Evolutionary conservation across 805 yeast genomes (phyloP).

Genomic region (Hanseniaspora singularis): DNA sequence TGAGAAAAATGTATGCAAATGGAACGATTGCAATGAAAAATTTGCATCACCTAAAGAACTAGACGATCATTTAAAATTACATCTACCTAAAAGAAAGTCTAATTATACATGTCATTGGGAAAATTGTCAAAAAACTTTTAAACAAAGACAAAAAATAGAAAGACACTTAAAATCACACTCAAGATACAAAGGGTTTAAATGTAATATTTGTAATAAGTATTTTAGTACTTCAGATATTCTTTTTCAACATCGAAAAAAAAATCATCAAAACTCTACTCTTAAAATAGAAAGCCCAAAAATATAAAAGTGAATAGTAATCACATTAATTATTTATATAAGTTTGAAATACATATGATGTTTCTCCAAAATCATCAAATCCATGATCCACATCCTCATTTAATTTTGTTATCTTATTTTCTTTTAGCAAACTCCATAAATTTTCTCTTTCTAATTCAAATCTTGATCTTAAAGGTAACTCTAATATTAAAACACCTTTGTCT

Average conservation of each 20-base stretch:
- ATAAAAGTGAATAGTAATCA: too few relatives aligned
- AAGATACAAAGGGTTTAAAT: constrained; percentile 64
- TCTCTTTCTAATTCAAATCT: constrained; percentile 56
- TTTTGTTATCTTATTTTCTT: constrained; percentile 25
- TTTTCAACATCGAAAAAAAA: constrained; percentile 59
- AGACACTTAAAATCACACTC: constrained; percentile 87
- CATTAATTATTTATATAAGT: too few relatives aligned
- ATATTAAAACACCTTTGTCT: constrained; percentile 34
- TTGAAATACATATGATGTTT: constrained; percentile 35
- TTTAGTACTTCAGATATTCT: constrained; percentile 73
- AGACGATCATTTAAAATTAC: constrained; percentile 58
- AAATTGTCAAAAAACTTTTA: constrained; percentile 60
- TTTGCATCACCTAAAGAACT: constrained; percentile 49
- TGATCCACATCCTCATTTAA: constrained; percentile 36
- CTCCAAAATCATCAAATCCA: constrained; percentile 83
- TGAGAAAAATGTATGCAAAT: constrained; percentile 19
- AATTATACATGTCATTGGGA: constrained; percentile 66
- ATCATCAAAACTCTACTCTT: constrained; percentile 37
- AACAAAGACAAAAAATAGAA: constrained; percentile 73
- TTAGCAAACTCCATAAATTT: constrained; percentile 45
- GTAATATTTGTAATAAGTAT: constrained; percentile 52
- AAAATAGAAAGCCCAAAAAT: too few relatives aligned
- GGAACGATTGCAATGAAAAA: constrained; percentile 36
- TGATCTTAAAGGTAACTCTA: constrained; percentile 67
- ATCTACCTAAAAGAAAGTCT: constrained; percentile 63